Conservation (phyloP, 768 basidiomycete genomes). For the Serendipita indica region DNA sequence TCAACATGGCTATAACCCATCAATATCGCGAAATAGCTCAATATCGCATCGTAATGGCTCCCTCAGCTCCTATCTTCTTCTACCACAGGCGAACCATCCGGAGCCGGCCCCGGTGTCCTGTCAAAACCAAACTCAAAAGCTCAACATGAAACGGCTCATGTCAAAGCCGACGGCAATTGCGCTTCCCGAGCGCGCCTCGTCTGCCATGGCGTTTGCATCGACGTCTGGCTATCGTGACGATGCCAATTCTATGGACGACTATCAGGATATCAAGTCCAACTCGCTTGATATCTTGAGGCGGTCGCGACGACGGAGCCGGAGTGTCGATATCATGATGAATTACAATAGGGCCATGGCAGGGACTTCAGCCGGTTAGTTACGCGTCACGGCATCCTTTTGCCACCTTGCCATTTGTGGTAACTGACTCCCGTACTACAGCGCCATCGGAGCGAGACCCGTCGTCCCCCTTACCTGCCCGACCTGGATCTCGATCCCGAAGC, state of each 20-base stretch:
- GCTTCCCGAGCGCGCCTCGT: background rate
- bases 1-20: background rate
- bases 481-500: no score
- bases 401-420: no score
- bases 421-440: no score
- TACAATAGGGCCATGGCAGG: background rate
- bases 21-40: background rate
- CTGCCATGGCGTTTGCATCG: background rate
- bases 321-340: conserved; percentile 3
- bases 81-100: background rate
- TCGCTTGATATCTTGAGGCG: background rate
- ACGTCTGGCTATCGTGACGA: no score
- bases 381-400: no score
- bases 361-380: no score
- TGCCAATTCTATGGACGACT: background rate
- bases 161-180: background rate
- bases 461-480: no score
- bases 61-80: background rate
- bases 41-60: background rate
- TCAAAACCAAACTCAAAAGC: background rate
- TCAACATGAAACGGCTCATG: background rate
- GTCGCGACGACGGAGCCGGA: background rate
- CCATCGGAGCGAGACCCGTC: no score
- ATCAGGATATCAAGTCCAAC: background rate
- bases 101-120: background rate